These are phyloP conservation scores for Trichomonas vaginalis DNA, from an alignment of 208 protist species.

Conservation along the genomic window DNA sequence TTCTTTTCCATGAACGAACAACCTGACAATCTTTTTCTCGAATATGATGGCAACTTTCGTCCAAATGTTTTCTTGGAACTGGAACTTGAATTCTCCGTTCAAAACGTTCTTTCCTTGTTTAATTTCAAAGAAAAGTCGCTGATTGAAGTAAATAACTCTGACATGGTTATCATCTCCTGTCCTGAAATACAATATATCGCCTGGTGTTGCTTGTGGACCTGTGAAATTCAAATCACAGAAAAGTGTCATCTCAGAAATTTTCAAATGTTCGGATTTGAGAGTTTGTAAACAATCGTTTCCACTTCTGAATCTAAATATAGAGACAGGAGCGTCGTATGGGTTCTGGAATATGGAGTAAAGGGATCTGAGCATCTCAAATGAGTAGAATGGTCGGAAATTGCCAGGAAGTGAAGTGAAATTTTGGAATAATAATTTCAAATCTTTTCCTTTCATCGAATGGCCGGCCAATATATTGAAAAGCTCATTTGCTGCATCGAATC, in stretches of 20 bases:
- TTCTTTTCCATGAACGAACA: neutral
- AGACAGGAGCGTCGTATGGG: neutral
- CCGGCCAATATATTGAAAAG: neutral
- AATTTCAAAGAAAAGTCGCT: neutral
- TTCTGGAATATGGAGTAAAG: neutral
- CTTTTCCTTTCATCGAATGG: slow-evolving; percentile 7
- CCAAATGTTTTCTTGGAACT: neutral
- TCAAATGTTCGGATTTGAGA: neutral
- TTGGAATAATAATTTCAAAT: neutral
- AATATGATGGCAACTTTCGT: neutral
- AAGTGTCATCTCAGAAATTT: neutral
- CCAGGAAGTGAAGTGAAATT: neutral
- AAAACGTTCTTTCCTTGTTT: neutral
- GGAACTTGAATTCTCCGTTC: neutral
- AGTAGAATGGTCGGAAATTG: neutral
- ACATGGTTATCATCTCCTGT: neutral
- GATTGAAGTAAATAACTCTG: neutral
- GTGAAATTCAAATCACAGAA: neutral
- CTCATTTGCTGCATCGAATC: neutral
- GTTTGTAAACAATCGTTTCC: neutral
- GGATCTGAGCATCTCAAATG: neutral
- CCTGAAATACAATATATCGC: neutral
- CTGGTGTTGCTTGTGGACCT: neutral
- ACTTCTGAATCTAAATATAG: neutral
- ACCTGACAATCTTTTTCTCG: neutral